phyloP scores from a whole-genome alignment of 1,284 basidiomycete genomes.

The Somion occarium region DNA sequence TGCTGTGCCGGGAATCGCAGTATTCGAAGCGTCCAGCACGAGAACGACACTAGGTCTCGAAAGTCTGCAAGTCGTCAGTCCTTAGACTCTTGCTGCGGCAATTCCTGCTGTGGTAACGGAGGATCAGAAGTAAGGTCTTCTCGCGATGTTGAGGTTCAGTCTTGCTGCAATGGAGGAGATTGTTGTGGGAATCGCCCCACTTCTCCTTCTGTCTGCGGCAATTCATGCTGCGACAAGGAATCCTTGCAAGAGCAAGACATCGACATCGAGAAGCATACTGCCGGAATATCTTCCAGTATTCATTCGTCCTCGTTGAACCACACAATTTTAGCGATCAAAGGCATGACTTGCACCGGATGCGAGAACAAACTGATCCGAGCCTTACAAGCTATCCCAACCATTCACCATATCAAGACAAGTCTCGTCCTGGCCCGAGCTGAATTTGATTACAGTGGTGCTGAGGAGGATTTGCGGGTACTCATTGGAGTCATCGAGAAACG shows the following conservation, averaged over 20 bases:
- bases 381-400: slow-evolving; percentile 18
- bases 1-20: slow-evolving; percentile 9
- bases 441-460: slow-evolving; percentile 24
- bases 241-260: neutral
- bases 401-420: slow-evolving; percentile 28
- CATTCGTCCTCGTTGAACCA: slow-evolving; percentile 11
- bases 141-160: slow-evolving; percentile 2
- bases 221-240: slow-evolving; percentile 8
- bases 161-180: slow-evolving; percentile 6
- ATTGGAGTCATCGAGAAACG: slow-evolving; percentile 25
- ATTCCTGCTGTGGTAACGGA: slow-evolving; percentile 11
- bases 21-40: neutral
- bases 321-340: slow-evolving; percentile 24
- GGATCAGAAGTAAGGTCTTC: too few species aligned
- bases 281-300: neutral
- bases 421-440: slow-evolving; percentile 28
- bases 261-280: slow-evolving; percentile 10
- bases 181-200: slow-evolving; percentile 6
- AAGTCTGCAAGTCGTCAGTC: slow-evolving; percentile 5
- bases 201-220: slow-evolving; percentile 1
- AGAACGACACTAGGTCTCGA: neutral
- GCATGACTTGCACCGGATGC: slow-evolving; percentile 31
- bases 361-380: slow-evolving; percentile 28
- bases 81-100: slow-evolving; percentile 10
- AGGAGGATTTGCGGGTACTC: slow-evolving; percentile 18